Base-by-base conservation (phyloP, 768 basidiomycete species). In the Leccinum sublutescens region DNA sequence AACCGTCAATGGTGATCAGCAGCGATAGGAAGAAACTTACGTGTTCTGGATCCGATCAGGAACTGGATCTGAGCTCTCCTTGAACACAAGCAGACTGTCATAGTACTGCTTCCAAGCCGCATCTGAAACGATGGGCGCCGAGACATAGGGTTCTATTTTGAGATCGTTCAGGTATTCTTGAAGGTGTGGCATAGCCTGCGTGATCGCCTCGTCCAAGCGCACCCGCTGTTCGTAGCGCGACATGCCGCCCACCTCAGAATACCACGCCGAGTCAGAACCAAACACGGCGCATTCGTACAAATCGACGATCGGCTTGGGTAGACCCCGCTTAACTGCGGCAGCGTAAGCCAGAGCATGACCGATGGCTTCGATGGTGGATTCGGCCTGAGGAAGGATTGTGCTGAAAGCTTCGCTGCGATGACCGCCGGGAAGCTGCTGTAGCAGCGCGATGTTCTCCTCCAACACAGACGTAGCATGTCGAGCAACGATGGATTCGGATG, bases 301-400 rank as follows among this genome's bases (percentile, higher is more conserved):
- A 56, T 85, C 82, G 36, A 86, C 72, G 29, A 87, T 75, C 17
- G 77, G 75, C 62, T 75, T 71, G 3, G 80, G 79, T 29, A 86
- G 65, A 4, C 74, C 76, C 12, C 75, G 73, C 33, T 73, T 71
- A 48, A 79, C 58, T n/a, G 79, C 85, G 17, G 81, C 81, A 6
- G 83, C 80, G 66, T 86, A 85, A 2, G 85, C 83, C 48, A 84
- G 74, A 15, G 84, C 81, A 65, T 86, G 83, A 4, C 86, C 86
- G 45, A 87, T 81, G 17, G 85, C 81, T 72, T 85, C 80, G 54
- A 87, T 68, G 7, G 81, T 76, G 15, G 60, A 58, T 25, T 82
- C 79, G 10, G 84, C 80, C 66, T 82, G 81, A 5, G 84, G 86
- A 55, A 87, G 78, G 57, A 86, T 69, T 53, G 82, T 75, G 66